A percentile compares a stretch with the other conserved stretches of the same genome.
Conservation (phyloP, 805 yeast genomes). For the Candida maesae region DNA sequence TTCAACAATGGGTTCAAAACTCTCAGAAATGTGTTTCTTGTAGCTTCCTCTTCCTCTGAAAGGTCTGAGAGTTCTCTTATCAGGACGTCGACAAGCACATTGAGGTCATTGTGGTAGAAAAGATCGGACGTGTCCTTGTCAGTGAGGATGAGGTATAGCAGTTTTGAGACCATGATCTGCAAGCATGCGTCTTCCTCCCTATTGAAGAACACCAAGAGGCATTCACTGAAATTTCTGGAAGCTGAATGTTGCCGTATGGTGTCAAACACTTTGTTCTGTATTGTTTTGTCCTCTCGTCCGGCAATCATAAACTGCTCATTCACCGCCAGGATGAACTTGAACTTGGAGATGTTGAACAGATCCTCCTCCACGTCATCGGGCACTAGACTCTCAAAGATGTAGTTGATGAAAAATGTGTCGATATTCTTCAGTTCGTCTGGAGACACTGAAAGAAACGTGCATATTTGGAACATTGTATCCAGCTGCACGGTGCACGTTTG, state of each 20-base stretch:
- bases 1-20: slow-evolving; percentile 69
- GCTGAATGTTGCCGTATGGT: slow-evolving; percentile 42
- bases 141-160: slow-evolving; percentile 70
- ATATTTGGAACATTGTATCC: slow-evolving; percentile 52
- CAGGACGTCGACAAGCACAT: slow-evolving; percentile 78
- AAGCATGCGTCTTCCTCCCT: slow-evolving; percentile 67
- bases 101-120: slow-evolving; percentile 78
- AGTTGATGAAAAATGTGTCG: slow-evolving; percentile 43
- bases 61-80: slow-evolving; percentile 74
- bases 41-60: slow-evolving; percentile 51
- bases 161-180: slow-evolving; percentile 75
- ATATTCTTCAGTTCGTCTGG: slow-evolving; percentile 39
- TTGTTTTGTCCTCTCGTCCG: slow-evolving; percentile 27
- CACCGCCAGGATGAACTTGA: slow-evolving; percentile 66
- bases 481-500: slow-evolving; percentile 42
- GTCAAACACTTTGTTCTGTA: slow-evolving; percentile 51
- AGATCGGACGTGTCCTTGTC: slow-evolving; percentile 54
- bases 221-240: slow-evolving; percentile 58
- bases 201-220: slow-evolving; percentile 71
- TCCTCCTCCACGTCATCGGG: slow-evolving; percentile 47
- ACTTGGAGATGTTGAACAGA: slow-evolving; percentile 59
- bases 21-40: slow-evolving; percentile 68
- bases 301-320: slow-evolving; percentile 87
- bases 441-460: slow-evolving; percentile 45
- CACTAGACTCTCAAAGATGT: slow-evolving; percentile 43